Evolutionary conservation across 768 basidiomycete genomes (phyloP), one percentile per base, ranked within the genome.

Genomic region (Psilocybe cyanescens): DNA sequence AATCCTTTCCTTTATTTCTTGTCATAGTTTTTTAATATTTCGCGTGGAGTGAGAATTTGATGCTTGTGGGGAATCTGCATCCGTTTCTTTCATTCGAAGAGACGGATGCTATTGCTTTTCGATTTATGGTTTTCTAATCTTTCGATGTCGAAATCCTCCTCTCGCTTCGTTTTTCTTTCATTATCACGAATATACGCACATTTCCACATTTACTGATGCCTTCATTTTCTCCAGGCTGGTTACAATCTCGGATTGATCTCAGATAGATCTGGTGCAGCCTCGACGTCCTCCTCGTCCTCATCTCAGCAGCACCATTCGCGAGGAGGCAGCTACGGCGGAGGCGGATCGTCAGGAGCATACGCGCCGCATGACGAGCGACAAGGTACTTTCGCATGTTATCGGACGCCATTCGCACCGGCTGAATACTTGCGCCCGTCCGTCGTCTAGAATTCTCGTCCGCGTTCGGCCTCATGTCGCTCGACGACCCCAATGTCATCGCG

Each of bases 391-490:
- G n/a, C 29, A 53, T 58, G 48, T 48, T 62, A 62, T 58, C 51
- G 56, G 57, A 31, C 14, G 45, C 56, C 52, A 12, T 58, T 54
- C 61, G 45, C 61, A 48, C 53, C 44, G 61, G 57, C 56, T 58
- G 53, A 62, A 62, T 41, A 12, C 39, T 49, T 44, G 39, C 35
- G 35, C 35, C 39, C 50, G 35, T 57, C 31, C 59, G 51, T 41
- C 37, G 8, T 53, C 62, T 63, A 61, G 79, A 82, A 59, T 83
- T 89, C 67, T 84, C 82, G 3, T 82, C 81, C 24, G 88, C 87
- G 1, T 92, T 94, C 69, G 91, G 89, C 7, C 79, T 89, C 55
- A 84, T 94, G 86, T 86, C 85, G 17, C 79, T 94, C 54, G 91
- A 92, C 59, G 91, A 93, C 68, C 84, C 86, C 1, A 82, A 82